Evolutionary conservation across 306 rosid species (phyloP), one percentile per base, ranked within the genome.

Genomic region (Gastrolobium villosum): DNA sequence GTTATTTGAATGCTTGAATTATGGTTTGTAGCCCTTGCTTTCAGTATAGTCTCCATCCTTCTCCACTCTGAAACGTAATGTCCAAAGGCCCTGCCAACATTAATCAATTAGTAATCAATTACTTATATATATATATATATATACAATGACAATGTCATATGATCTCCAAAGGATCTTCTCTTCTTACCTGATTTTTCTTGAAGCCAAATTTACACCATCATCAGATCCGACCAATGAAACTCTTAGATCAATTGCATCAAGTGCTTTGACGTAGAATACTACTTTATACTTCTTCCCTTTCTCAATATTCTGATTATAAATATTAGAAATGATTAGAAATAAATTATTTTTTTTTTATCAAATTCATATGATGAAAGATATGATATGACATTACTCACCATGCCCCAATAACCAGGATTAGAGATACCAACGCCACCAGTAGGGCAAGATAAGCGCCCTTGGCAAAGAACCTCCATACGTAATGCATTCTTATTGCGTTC

Each of bases 401-500:
- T 90, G 85, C 97, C 96, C 94, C 94, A 94, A 64, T 52, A 94
- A 13, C 97, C 97, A 15, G 94, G 97, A 78, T 94, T 91, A 40
- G 88, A 91, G 67, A 94, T 65, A 45, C 97, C 96, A 80, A 91
- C 97, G 5, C 94, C 97, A 30, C 77, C 84, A 50, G 50, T 28
- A 36, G 92, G 97, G 52, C 98, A 94, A 71, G 40, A 39, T 43
- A 77, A 77, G 10, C 26, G 34, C 61, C 88, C 89, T 74, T 74
- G 57, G 62, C 97, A 92, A 60, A 86, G 84, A 78, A 92, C 87
- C 4, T 89, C 91, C 87, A 90, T 73, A 46, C 76, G 70, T 1
- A 88, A 78, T 14, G 98, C 98, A 66, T 86, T 53, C 75, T 90
- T 88, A 28, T 93, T 93, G 26, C 88, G 88, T 5, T 88, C 86